These are phyloP conservation scores for Trichophyton mentagrophytes DNA, from an alignment of 2,329 filamentous ascomycete species.

Conservation along the genomic window DNA sequence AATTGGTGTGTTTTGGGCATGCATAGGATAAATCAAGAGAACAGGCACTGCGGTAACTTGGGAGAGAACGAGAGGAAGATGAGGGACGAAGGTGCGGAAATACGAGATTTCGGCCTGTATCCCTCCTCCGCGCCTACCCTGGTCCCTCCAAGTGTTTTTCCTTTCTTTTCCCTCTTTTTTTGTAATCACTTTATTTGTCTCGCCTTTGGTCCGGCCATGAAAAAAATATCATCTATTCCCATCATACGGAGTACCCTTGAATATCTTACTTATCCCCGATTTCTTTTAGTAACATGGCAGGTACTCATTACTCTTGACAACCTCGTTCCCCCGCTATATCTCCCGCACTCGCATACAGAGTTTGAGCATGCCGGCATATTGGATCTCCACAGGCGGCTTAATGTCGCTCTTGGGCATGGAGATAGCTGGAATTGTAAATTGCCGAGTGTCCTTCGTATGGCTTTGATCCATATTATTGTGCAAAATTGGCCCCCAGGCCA, in stretches of 20 bases:
- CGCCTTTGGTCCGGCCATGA: neutral
- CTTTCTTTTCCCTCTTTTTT: neutral
- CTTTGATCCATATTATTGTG: too few species aligned
- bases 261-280: neutral
- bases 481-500: too few species aligned
- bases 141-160: neutral
- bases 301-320: neutral
- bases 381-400: neutral
- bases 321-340: too few species aligned
- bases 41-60: neutral
- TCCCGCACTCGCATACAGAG: neutral
- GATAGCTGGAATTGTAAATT: too few species aligned
- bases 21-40: neutral
- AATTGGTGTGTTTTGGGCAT: neutral
- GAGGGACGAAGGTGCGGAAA: neutral
- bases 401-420: neutral
- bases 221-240: neutral
- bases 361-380: neutral
- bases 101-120: conserved; percentile 1
- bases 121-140: neutral
- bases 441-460: too few species aligned
- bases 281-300: neutral
- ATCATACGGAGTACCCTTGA: neutral
- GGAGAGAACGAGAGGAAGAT: neutral
- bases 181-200: neutral